phyloP scores from a whole-genome alignment of 2,329 filamentous ascomycete species.

The Beauveria medogensis region DNA sequence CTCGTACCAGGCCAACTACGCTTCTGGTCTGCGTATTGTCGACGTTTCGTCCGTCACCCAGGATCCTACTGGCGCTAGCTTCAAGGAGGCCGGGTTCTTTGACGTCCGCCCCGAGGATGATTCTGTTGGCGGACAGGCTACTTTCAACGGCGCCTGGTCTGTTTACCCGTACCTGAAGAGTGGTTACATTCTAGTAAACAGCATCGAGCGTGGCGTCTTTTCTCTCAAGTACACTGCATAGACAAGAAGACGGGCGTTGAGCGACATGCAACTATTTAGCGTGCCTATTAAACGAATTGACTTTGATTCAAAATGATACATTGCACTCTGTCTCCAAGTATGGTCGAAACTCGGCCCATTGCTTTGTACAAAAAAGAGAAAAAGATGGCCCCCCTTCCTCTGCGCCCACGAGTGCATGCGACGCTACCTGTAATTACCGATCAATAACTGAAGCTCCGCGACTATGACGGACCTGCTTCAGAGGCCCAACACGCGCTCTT shows the following conservation, averaged over 20 bases:
- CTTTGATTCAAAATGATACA: too few species aligned
- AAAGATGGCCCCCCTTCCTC: too few species aligned
- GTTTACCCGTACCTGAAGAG: conserved; percentile 41
- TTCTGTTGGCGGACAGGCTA: conserved; percentile 26
- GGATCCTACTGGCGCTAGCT: conserved; percentile 35
- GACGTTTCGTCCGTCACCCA: conserved; percentile 27
- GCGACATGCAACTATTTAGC: background rate
- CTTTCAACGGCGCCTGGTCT: conserved; percentile 38
- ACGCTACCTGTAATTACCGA: too few species aligned
- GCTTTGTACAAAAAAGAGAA: too few species aligned
- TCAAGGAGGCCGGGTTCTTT: conserved; percentile 42
- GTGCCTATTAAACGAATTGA: too few species aligned
- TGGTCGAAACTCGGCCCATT: too few species aligned
- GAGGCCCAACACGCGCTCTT: background rate
- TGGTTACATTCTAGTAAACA: conserved; percentile 43
- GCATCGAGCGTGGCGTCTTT: conserved; percentile 42
- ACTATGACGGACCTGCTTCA: background rate
- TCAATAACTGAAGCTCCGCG: too few species aligned
- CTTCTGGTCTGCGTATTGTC: conserved; percentile 36
- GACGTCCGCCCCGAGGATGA: conserved; percentile 46
- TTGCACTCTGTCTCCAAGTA: too few species aligned
- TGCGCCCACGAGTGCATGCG: too few species aligned
- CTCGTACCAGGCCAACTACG: conserved; percentile 43
- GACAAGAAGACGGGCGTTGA: background rate
- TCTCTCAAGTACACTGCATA: conserved; percentile 30